Evolutionary conservation across 768 basidiomycete species (phyloP).

Genomic region (Rhizopogon roseolus): DNA sequence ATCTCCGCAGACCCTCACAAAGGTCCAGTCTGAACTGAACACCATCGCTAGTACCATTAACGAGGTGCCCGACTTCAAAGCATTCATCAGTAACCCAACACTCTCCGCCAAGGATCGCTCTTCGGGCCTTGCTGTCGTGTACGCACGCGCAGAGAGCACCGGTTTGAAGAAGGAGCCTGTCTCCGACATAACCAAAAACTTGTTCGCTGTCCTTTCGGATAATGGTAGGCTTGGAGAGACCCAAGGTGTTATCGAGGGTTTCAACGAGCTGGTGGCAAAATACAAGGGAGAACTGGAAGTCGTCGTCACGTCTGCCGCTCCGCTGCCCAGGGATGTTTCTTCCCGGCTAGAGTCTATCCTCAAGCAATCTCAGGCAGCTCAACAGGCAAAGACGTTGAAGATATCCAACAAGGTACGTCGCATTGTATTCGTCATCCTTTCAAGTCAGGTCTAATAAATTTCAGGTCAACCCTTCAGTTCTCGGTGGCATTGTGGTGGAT

Average conservation of each 20-base stretch:
- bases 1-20: conserved; percentile 77
- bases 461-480: conserved; percentile 86
- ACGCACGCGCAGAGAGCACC: conserved; percentile 57
- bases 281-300: conserved; percentile 94
- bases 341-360: conserved; percentile 78
- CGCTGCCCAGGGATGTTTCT: conserved; percentile 73
- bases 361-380: conserved; percentile 81
- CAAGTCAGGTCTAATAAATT: conserved; percentile 5
- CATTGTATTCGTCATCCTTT: not conserved
- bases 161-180: conserved; percentile 62
- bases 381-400: conserved; percentile 84
- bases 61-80: conserved; percentile 54
- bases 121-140: conserved; percentile 62
- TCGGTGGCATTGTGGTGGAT: conserved; percentile 93
- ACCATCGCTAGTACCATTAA: conserved; percentile 67
- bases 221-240: conserved; percentile 89
- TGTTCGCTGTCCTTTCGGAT: conserved; percentile 69
- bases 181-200: conserved; percentile 87
- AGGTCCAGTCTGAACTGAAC: conserved; percentile 82
- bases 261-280: conserved; percentile 82
- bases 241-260: conserved; percentile 83
- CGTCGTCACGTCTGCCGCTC: conserved; percentile 81
- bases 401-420: conserved; percentile 80
- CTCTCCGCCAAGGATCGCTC: conserved; percentile 75
- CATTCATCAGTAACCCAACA: conserved; percentile 88